A percentile compares a stretch with the other conserved stretches of the same genome.
Conservation (phyloP, 441 rosid species). For the Aleurites moluccanus region DNA sequence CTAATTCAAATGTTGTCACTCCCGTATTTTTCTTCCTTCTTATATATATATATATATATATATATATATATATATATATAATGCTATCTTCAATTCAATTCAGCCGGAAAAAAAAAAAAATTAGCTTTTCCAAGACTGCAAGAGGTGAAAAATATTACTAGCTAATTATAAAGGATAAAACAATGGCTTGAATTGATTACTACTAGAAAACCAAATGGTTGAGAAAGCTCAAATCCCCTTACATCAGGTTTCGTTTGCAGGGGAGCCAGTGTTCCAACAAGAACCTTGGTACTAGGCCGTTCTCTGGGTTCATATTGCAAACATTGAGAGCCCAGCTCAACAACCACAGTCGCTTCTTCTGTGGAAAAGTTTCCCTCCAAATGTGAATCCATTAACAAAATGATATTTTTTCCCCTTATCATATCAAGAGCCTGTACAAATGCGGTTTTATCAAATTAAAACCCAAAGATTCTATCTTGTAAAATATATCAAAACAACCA, state of each 20-base stretch:
- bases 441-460: constrained; percentile 15
- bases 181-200: background rate
- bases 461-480: background rate
- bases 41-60: no score
- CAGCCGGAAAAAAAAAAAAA: background rate
- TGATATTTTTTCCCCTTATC: constrained; percentile 59
- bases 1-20: background rate
- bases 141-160: background rate
- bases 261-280: constrained; percentile 60
- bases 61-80: no score
- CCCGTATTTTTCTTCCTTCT: background rate
- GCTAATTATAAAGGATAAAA: background rate
- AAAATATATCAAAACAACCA: background rate
- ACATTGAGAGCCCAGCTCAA: constrained; percentile 70
- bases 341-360: constrained; percentile 66
- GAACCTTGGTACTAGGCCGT: constrained; percentile 59
- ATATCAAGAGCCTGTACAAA: constrained; percentile 70
- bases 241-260: constrained; percentile 66
- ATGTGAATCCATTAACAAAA: constrained; percentile 74
- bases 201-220: constrained; percentile 1
- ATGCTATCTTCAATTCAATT: background rate
- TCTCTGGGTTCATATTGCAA: constrained; percentile 72
- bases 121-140: no score
- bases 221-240: constrained; percentile 27
- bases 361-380: constrained; percentile 69